Evolutionary conservation across 306 rosid species (phyloP).

Genomic region (Arachis stenosperma): DNA sequence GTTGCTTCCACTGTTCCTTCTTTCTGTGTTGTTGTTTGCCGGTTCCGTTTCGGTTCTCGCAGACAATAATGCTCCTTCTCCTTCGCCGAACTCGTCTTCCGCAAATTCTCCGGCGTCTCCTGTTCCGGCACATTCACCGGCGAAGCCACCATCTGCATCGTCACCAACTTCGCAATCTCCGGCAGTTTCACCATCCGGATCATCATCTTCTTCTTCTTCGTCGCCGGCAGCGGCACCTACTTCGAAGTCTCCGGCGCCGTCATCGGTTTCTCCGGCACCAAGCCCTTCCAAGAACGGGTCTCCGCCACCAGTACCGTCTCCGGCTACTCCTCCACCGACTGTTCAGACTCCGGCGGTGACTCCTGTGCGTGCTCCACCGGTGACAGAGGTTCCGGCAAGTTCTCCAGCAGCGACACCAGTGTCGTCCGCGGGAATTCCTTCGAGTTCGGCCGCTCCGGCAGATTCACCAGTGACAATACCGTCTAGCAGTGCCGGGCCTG

Average conservation of each 20-base stretch:
- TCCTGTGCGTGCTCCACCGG: conserved; percentile 52
- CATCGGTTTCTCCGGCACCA: conserved; percentile 48
- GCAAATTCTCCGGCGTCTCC: conserved; percentile 17
- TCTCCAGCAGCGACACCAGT: conserved; percentile 59
- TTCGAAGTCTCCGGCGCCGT: conserved; percentile 43
- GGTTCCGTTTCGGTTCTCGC: conserved; percentile 36
- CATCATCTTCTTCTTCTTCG: conserved; percentile 34
- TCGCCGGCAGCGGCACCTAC: conserved; percentile 40
- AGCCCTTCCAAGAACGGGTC: conserved; percentile 52
- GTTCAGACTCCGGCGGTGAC: conserved; percentile 42
- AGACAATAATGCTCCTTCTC: conserved; percentile 68
- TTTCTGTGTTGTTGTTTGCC: conserved; percentile 39
- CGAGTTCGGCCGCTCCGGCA: conserved; percentile 58
- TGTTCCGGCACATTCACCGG: conserved; percentile 45
- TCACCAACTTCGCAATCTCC: conserved; percentile 63
- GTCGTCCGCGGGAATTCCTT: conserved; percentile 49
- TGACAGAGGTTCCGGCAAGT: conserved; percentile 55
- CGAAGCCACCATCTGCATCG: conserved; percentile 62
- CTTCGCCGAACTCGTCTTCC: conserved; percentile 58
- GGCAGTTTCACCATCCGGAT: conserved; percentile 46
- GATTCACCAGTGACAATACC: conserved; percentile 62
- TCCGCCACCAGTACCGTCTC: conserved; percentile 56
- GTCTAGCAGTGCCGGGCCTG: conserved; percentile 54
- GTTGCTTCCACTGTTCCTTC: conserved; percentile 35
- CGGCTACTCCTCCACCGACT: conserved; percentile 46